Conservation (phyloP, 768 basidiomycete species). For the Tylopilus sp. region DNA sequence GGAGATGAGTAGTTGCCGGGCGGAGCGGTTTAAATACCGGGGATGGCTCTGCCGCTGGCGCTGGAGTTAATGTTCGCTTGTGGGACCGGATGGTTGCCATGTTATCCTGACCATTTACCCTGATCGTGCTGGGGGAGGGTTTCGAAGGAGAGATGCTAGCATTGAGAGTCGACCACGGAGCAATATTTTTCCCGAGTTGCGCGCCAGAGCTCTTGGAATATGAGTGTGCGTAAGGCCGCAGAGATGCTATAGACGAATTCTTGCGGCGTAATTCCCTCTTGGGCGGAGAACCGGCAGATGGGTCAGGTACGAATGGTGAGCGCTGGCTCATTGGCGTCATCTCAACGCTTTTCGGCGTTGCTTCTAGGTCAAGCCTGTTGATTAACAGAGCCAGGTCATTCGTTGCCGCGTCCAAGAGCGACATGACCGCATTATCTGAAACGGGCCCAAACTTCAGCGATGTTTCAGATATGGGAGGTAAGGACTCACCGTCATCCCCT, state of each 20-base stretch:
- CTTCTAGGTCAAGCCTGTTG: conserved; percentile 76
- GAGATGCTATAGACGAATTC: conserved; percentile 43
- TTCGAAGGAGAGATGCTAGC: conserved; percentile 38
- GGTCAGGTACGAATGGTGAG: conserved; percentile 17
- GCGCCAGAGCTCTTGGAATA: conserved; percentile 18
- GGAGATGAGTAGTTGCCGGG: conserved; percentile 39
- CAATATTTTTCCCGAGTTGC: conserved; percentile 54
- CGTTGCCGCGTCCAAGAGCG: conserved; percentile 74
- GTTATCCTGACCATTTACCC: conserved; percentile 26
- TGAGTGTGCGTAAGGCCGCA: conserved; percentile 47
- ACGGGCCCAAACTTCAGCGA: background rate
- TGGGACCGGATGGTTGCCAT: conserved; percentile 33
- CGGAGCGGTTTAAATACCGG: conserved; percentile 58
- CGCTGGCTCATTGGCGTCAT: conserved; percentile 39
- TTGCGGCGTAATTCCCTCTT: conserved; percentile 34
- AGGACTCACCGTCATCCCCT: conserved; percentile 42
- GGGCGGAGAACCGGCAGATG: conserved; percentile 30
- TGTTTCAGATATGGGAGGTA: background rate
- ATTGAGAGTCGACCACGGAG: conserved; percentile 56
- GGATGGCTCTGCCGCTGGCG: conserved; percentile 54
- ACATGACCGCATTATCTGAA: conserved; percentile 50
- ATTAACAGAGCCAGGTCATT: conserved; percentile 77
- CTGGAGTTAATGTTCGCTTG: conserved; percentile 55
- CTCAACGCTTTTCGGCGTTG: conserved; percentile 61
- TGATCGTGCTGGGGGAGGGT: conserved; percentile 21